Base-by-base conservation (phyloP, 2,329 filamentous ascomycete species). In the Penicillium polonicum region DNA sequence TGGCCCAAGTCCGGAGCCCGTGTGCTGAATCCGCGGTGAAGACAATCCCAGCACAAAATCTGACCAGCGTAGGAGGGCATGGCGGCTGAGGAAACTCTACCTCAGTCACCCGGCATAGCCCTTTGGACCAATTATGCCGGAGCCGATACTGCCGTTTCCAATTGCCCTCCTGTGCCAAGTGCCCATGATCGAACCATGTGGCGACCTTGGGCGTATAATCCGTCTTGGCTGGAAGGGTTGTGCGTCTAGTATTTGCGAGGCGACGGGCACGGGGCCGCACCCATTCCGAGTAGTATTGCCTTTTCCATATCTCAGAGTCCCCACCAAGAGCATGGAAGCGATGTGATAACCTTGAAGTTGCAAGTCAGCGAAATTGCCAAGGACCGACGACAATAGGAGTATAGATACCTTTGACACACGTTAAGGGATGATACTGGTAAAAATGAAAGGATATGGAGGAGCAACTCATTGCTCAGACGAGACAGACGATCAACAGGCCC, bases 101-200 rank as follows among this genome's bases (percentile, higher is more conserved):
- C 73, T 96, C 90, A 36, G 89, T 87, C 13, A 96, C 85, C 38
- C 85, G 88, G 68, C 91, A 96, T 64, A 85, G 87, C 0, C 93
- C 94, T 60, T 83, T 85, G 1, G 89, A 85, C 94, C 94, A 97
- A 76, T 97, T 97, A 71, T 96, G 89, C 45, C 90, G 84, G 49
- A 97, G 80, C 68, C 88, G 91, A 75, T 95, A 97, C 68, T 94
- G 89, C 60, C 85, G 83, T 78, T 95, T 96, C 92, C 92, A 97
- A 69, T 94, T 85, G 13, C 79, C 80, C 58, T 76, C 75, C 55
- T 75, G 76, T 23, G 88, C 80, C 8, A 84, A 69, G 58, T 83
- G 79, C 38, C 82, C 78, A 60, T 88, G 84, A 50, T 86, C 83
- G 35, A 85, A 73, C 86, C 86, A 88, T 71, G 79, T 83, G 13